Evolutionary conservation across 2,329 filamentous ascomycete species (phyloP), one percentile per base, ranked within the genome.

Genomic region (Fusarium nematophilum): DNA sequence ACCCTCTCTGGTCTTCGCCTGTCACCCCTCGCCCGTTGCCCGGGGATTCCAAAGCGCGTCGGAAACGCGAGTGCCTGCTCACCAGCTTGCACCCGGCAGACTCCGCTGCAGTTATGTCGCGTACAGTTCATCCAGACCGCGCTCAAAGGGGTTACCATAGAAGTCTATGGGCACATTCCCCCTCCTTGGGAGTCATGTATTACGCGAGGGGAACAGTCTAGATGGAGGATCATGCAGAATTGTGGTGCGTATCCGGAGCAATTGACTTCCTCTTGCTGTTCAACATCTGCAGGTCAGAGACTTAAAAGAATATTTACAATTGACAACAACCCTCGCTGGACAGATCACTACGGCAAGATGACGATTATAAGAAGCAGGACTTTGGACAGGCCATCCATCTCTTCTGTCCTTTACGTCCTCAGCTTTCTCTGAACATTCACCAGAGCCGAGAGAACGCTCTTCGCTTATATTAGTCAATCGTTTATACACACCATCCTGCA

Each of bases 331-430:
- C 26, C 51, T 52, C 17, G 25, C 31, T 36, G 17, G 15, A 45
- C 23, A 42, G 44, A 42, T 48, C 26, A 26, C 27, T 31, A 38
- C 39, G 21, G 21, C 30, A 38, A 26, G 17, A 47, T 36, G 47
- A 15, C n/a, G 50, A 31, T 48, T 64, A 64, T 64, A 64, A 64
- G 56, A 33, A 53, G 39, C 30, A n/a, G 29, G 30, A n/a, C 23
- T 46, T 59, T 7, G 25, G n/a, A 37, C 47, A 21, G 15, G 10
- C 17, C 36, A 27, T 30, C 10, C 33, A 38, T 25, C 18, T 38
- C 9, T 25, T 52, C 8, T 39, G 17, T 21, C 47, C 14, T 14
- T 47, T 38, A 33, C 18, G 40, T 48, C 45, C 45, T 30, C 40
- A 57, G 55, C 54, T 57, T 47, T 40, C 45, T 34, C 33, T 29